These are phyloP conservation scores for Aspergillus nidulans DNA, from an alignment of 495 filamentous ascomycete genomes.

Conservation along the genomic window DNA sequence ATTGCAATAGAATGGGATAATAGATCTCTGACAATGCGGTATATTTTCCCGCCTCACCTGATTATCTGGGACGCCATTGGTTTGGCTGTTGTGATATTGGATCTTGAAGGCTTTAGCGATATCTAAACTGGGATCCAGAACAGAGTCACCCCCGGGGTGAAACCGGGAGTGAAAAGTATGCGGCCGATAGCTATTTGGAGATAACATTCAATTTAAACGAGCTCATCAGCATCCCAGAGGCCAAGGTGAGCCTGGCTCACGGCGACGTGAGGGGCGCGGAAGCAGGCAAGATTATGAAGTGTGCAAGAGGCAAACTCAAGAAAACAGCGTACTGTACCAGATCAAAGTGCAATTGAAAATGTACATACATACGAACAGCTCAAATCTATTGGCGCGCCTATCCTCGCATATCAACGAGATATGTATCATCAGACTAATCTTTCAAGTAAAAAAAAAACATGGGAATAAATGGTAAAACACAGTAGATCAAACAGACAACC, in stretches of 20 bases:
- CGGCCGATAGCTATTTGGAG: too few relatives aligned
- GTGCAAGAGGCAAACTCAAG: not conserved
- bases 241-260: too few relatives aligned
- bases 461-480: conserved; percentile 21
- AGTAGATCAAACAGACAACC: conserved; percentile 27
- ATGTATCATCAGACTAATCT: conserved; percentile 16
- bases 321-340: not conserved
- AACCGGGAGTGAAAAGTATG: too few relatives aligned
- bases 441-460: conserved; percentile 17
- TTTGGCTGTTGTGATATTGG: too few relatives aligned
- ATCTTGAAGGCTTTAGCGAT: too few relatives aligned
- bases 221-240: too few relatives aligned
- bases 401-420: conserved; percentile 6
- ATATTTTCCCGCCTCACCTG: not conserved
- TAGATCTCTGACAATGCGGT: not conserved
- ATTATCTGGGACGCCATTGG: too few relatives aligned
- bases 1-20: not conserved
- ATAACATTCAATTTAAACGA: too few relatives aligned
- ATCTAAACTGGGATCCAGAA: too few relatives aligned
- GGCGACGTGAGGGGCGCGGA: too few relatives aligned
- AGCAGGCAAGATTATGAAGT: too few relatives aligned
- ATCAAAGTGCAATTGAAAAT: conserved; percentile 17
- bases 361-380: conserved; percentile 13
- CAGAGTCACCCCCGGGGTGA: too few relatives aligned
- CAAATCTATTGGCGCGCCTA: conserved; percentile 21